A percentile compares a stretch with the other conserved stretches of the same genome.
These are phyloP conservation scores for Isabelozyma rhagii DNA, from an alignment of 805 yeast species.

Conservation along the genomic window DNA sequence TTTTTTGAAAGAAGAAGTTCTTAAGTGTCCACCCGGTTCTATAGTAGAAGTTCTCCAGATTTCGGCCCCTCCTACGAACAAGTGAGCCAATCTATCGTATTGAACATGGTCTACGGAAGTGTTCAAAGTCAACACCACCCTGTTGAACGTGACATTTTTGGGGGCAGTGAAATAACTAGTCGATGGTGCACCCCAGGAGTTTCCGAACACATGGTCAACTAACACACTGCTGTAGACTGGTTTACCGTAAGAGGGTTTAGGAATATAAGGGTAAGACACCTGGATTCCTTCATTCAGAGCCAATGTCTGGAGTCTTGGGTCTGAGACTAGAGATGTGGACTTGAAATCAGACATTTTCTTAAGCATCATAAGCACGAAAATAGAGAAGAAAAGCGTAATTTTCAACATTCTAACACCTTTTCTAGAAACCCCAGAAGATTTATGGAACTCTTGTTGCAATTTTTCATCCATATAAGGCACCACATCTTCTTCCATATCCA, in stretches of 20 bases:
- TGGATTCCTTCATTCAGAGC: conserved; percentile 16
- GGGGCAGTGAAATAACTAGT: conserved; percentile 43
- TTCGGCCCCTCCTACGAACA: conserved; percentile 59
- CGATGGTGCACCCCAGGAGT: conserved; percentile 60
- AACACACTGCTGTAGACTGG: conserved; percentile 41
- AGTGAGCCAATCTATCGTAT: conserved; percentile 62
- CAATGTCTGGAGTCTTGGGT: background rate
- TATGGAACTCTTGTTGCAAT: background rate
- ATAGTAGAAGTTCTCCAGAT: conserved; percentile 82
- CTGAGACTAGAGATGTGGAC: background rate
- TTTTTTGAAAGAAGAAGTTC: conserved; percentile 51
- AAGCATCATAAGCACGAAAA: too few species aligned
- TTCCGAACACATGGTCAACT: conserved; percentile 49
- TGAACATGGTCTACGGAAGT: conserved; percentile 58
- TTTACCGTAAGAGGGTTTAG: conserved; percentile 18
- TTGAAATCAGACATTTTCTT: too few species aligned
- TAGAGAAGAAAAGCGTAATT: too few species aligned
- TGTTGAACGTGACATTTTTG: conserved; percentile 38
- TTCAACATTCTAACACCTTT: too few species aligned
- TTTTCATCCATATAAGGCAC: background rate
- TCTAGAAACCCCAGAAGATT: too few species aligned
- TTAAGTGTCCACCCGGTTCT: conserved; percentile 49
- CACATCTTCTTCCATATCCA: background rate
- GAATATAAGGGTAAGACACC: conserved; percentile 23
- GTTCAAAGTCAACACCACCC: conserved; percentile 51